Evolutionary conservation across 2,329 filamentous ascomycete species (phyloP).

Genomic region (Dactylellina haptotyla): DNA sequence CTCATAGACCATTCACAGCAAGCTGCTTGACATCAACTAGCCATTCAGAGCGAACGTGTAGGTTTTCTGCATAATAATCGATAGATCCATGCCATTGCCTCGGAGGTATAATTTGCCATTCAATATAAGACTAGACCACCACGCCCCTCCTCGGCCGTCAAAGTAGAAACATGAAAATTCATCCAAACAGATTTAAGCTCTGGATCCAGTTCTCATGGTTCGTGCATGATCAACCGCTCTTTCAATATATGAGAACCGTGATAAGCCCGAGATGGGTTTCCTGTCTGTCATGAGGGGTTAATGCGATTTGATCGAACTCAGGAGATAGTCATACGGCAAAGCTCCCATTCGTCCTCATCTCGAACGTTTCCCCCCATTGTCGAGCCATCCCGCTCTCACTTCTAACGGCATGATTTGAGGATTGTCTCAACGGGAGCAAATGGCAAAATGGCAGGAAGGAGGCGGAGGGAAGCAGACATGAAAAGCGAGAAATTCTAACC

Average conservation of each 20-base stretch:
- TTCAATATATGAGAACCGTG: constrained; percentile 37
- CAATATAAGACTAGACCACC: constrained; percentile 51
- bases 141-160: constrained; percentile 39
- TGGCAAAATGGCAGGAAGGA: constrained; percentile 8
- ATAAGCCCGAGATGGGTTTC: constrained; percentile 49
- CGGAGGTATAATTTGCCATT: constrained; percentile 50
- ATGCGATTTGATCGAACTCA: constrained; percentile 55
- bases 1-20: constrained; percentile 40
- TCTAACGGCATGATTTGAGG: constrained; percentile 44
- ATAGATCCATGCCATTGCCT: constrained; percentile 51
- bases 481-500: constrained; percentile 35
- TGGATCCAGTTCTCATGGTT: constrained; percentile 29
- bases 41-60: constrained; percentile 45
- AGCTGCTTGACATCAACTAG: constrained; percentile 39
- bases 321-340: constrained; percentile 50
- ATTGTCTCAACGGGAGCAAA: constrained; percentile 30
- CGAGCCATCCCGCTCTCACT: constrained; percentile 32
- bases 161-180: constrained; percentile 20
- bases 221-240: constrained; percentile 54
- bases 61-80: constrained; percentile 39
- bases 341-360: constrained; percentile 48
- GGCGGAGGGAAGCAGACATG: constrained; percentile 23
- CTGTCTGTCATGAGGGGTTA: constrained; percentile 52
- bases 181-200: constrained; percentile 51
- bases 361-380: constrained; percentile 29